phyloP scores from a whole-genome alignment of 768 basidiomycete genomes.

The Hygrocybe punicea region DNA sequence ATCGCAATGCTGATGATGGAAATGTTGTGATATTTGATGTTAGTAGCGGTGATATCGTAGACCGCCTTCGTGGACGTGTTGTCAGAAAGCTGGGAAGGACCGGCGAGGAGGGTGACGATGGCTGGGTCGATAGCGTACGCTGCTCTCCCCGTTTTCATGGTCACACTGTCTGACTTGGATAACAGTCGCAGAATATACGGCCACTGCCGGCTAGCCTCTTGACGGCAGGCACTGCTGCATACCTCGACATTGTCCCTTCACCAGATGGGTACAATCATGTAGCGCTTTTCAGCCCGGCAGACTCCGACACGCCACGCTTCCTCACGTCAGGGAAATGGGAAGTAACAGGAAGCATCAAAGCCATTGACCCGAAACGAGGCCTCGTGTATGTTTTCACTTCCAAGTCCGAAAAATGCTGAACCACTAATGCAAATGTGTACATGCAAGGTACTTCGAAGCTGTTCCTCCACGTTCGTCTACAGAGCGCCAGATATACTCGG shows the following conservation, averaged over 20 bases:
- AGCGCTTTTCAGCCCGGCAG: conserved; percentile 82
- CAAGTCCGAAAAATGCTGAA: background rate
- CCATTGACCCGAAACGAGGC: conserved; percentile 63
- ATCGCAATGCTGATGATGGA: conserved; percentile 77
- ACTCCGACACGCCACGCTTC: conserved; percentile 67
- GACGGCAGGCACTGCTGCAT: conserved; percentile 53
- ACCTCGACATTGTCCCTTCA: conserved; percentile 87
- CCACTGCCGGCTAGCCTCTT: conserved; percentile 49
- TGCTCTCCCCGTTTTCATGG: background rate
- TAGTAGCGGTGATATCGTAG: conserved; percentile 21
- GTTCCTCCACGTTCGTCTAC: conserved; percentile 62
- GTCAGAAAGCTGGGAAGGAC: conserved; percentile 75
- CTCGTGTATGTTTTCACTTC: conserved; percentile 58
- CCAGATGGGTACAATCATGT: conserved; percentile 86
- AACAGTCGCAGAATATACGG: conserved; percentile 60
- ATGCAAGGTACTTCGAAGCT: conserved; percentile 78
- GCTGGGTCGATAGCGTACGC: conserved; percentile 90
- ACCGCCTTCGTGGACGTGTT: conserved; percentile 45
- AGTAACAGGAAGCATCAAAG: conserved; percentile 70
- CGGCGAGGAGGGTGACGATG: conserved; percentile 86
- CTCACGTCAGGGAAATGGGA: conserved; percentile 90
- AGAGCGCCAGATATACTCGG: conserved; percentile 80
- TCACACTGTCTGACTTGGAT: background rate
- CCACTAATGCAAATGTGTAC: conserved; percentile 3
- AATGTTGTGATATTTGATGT: conserved; percentile 76